Base-by-base conservation (phyloP, 2,329 filamentous ascomycete species). In the Penicillium nordicum region DNA sequence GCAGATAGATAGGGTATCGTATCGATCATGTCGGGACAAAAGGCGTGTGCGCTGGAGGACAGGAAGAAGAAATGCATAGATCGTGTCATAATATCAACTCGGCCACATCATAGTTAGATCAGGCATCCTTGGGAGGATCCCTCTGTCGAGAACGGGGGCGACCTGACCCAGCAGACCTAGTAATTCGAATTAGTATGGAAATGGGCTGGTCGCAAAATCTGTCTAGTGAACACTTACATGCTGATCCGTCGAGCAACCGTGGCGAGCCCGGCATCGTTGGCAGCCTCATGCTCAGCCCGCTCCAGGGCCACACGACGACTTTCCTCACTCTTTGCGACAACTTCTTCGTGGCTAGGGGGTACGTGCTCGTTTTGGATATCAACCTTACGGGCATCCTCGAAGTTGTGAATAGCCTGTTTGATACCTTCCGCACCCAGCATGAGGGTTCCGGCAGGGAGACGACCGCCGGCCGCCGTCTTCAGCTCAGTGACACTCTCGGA, bases 381-480 rank as follows among this genome's bases (percentile, higher is more conserved):
- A 47, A 99, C 92, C 81, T 97, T 97, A 61, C 92, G 84, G 16
- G 94, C 94, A 74, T 99, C 94, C 74, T 99, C 94, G 65, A 99
- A 99, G 66, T 86, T 95, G 76, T 86, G 93, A 68, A 99, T 99
- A 34, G 94, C 94, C 69, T 97, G 92, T 82, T 97, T 99, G 80
- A 97, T 97, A 57, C 94, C 94, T 77, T 99, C 94, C 0, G 94
- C 93, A 57, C 94, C 94, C 51, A 97, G 84, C 94, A 99, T 97
- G 60, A 99, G 87, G 6, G 94, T 99, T 56, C 94, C 94, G 7
- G 92, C 92, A 1, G 94, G 94, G 61, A 99, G 83, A 69, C 92
- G 87, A 57, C 94, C 94, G 64, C 94, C 94, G 59, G 92, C 88
- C 43, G 92, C 93, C 44, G 93, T 97, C 84, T 99, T 99, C 74